Base-by-base conservation (phyloP, 2,329 filamentous ascomycete genomes). In the Fusarium papillatum region DNA sequence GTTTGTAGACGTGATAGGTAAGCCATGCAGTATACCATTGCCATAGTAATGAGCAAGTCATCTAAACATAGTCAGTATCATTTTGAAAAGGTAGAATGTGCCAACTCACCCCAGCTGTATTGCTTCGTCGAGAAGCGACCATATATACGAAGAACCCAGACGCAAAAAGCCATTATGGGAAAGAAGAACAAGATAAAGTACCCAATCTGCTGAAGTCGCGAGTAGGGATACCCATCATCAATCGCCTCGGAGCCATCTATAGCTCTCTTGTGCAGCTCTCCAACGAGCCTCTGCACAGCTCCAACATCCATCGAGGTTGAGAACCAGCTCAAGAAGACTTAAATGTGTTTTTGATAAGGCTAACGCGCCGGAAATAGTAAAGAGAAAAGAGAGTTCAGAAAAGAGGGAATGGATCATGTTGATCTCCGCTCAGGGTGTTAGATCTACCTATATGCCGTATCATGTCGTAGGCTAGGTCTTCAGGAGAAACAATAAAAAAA, bases 171-270 rank as follows among this genome's bases (percentile, higher is more conserved):
- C 41, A 74, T 22, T 2, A 70, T 29, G 3, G 72, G 67, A 46
- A 76, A 76, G 53, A 76, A 75, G 63, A 76, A 76, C 1, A 76
- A 62, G 17, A 76, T 71, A 22, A 75, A 74, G 36, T 74, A 74
- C 7, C 74, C 74, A 14, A 76, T 55, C 24, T 75, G 69, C 24
- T 76, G 74, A 7, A 76, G 74, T 2, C 48, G 38, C 7, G 74
- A 76, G 17, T 74, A 74, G 3, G 73, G 73, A 55, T 74, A 76
- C 31, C 36, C 64, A 17, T 60, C 67, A 17, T 61, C 65, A 17
- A 66, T 57, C 10, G 31, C 63, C 19, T 61, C 68, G 16, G 64
- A 65, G n/a, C 39, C 60, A 41, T 62, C 43, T 3, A 24, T 46
- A 4, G 73, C 71, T 41, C 71, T 64, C 9, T 55, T 26, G 41